A percentile compares a stretch with the other conserved stretches of the same genome.
Conservation (phyloP, 768 basidiomycete species). For the Wakefieldia striispora region DNA sequence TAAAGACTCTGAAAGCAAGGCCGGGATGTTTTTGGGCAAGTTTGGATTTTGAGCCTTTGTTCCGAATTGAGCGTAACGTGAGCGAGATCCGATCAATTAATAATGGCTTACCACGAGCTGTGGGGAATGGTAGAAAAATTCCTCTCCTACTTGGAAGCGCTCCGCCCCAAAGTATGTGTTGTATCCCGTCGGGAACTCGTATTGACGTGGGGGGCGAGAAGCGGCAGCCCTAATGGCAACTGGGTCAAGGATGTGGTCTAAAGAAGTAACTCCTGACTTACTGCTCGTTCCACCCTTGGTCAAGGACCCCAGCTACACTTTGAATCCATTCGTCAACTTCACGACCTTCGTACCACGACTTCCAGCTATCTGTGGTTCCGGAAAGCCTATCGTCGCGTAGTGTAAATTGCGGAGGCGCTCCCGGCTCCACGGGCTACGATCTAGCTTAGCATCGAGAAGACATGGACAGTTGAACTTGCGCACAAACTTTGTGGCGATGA, state of each 20-base stretch:
- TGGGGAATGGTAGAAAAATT: slow-evolving; percentile 76
- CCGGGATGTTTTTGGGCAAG: slow-evolving; percentile 72
- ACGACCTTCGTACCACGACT: slow-evolving; percentile 68
- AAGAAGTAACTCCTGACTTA: slow-evolving; percentile 34
- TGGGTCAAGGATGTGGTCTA: neutral
- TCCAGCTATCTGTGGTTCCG: slow-evolving; percentile 81
- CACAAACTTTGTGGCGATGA: slow-evolving; percentile 80
- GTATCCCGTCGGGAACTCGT: slow-evolving; percentile 96
- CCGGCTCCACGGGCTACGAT: slow-evolving; percentile 70
- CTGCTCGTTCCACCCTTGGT: slow-evolving; percentile 90
- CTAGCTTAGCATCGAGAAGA: slow-evolving; percentile 5
- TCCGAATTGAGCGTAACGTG: slow-evolving; percentile 6
- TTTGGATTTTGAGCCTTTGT: slow-evolving; percentile 54
- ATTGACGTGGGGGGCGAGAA: slow-evolving; percentile 59
- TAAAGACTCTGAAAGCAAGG: slow-evolving; percentile 75
- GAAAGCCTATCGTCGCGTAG: slow-evolving; percentile 73
- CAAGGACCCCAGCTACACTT: slow-evolving; percentile 79
- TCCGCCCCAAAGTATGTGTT: slow-evolving; percentile 80
- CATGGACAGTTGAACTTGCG: slow-evolving; percentile 9
- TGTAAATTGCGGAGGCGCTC: slow-evolving; percentile 59
- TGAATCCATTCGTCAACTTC: slow-evolving; percentile 97
- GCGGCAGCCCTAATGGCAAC: slow-evolving; percentile 49
- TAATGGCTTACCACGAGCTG: slow-evolving; percentile 45
- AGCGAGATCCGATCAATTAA: neutral
- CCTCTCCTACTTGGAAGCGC: slow-evolving; percentile 82